Percentiles rank a stretch among this genome's conserved stretches.
Conservation (phyloP, 805 yeast genomes). For the Saccharomycopsis sp. region DNA sequence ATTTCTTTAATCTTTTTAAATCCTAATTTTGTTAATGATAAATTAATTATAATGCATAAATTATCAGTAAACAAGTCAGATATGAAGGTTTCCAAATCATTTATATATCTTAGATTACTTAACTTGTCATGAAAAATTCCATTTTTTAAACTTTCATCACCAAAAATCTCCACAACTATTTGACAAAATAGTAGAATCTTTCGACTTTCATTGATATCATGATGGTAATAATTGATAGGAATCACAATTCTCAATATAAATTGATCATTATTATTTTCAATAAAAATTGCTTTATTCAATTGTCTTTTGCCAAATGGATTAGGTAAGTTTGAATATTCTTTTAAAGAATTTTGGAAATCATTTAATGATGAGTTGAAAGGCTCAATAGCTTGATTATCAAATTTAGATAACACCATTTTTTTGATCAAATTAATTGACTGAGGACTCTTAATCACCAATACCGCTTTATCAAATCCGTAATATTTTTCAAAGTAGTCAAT, state of each 20-base stretch:
- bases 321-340: slow-evolving; percentile 16
- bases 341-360: not conserved
- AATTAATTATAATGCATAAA: not conserved
- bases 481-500: slow-evolving; percentile 32
- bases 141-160: slow-evolving; percentile 39
- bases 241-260: not conserved
- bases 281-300: slow-evolving; percentile 15
- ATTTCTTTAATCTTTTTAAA: not conserved
- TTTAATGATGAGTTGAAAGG: not conserved
- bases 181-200: slow-evolving; percentile 25
- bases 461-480: slow-evolving; percentile 40
- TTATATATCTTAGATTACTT: slow-evolving; percentile 24
- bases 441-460: slow-evolving; percentile 54
- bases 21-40: not conserved
- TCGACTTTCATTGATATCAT: slow-evolving; percentile 4
- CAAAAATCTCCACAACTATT: slow-evolving; percentile 49
- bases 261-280: not conserved
- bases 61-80: not conserved
- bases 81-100: slow-evolving; percentile 30
- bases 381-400: slow-evolving; percentile 6
- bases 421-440: slow-evolving; percentile 50
- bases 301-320: slow-evolving; percentile 22
- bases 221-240: slow-evolving; percentile 24
- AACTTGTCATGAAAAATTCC: not conserved
- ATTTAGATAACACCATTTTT: slow-evolving; percentile 32